Evolutionary conservation across 1,284 basidiomycete species (phyloP).

Genomic region (Boletellus deceptivus): DNA sequence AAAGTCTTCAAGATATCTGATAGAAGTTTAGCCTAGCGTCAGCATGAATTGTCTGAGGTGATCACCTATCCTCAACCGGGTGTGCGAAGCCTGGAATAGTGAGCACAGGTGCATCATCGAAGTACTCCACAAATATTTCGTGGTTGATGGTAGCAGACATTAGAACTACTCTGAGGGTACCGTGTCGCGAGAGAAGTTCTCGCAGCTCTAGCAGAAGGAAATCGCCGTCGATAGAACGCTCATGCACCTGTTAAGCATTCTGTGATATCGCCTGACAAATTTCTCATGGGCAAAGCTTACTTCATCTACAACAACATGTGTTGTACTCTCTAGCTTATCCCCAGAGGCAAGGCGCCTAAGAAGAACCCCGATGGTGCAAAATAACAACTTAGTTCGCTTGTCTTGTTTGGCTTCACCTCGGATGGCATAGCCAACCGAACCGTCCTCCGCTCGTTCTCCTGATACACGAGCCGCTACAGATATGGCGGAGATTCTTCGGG

Average conservation of each 20-base stretch:
- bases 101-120: conserved; percentile 76
- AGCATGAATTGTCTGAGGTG: conserved; percentile 1
- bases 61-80: conserved; percentile 74
- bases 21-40: not conserved
- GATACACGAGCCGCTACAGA: conserved; percentile 89
- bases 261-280: conserved; percentile 2
- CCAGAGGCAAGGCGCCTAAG: conserved; percentile 79
- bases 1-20: conserved; percentile 80
- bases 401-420: conserved; percentile 82
- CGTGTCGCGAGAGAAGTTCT: conserved; percentile 71
- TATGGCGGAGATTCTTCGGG: conserved; percentile 86
- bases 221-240: conserved; percentile 88
- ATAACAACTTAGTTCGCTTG: conserved; percentile 73
- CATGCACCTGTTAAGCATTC: conserved; percentile 63
- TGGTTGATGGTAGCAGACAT: conserved; percentile 93
- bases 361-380: conserved; percentile 92
- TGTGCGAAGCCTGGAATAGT: conserved; percentile 83
- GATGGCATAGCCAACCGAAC: conserved; percentile 86
- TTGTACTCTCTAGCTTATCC: conserved; percentile 67
- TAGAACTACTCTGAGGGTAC: conserved; percentile 76
- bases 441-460: conserved; percentile 80
- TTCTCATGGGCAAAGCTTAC: conserved; percentile 36
- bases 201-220: conserved; percentile 85
- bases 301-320: conserved; percentile 92
- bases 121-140: conserved; percentile 79